phyloP scores from a whole-genome alignment of 176 grass and related monocot species.

The Carex cristatella region DNA sequence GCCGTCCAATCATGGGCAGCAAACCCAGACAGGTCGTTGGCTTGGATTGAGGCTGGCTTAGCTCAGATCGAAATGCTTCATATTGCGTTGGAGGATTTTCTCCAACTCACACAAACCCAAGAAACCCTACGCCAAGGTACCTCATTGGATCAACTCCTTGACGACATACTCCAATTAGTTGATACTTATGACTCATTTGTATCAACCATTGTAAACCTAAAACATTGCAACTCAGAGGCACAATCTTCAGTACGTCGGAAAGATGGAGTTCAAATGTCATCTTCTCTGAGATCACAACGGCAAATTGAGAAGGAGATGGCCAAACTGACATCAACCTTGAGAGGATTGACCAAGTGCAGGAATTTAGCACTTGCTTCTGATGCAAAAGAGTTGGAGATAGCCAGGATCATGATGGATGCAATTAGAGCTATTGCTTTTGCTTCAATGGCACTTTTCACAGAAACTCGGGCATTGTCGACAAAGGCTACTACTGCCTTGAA shows the following conservation, averaged over 20 bases:
- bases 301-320: conserved; percentile 27
- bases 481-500: not conserved
- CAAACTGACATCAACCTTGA: conserved; percentile 2
- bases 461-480: conserved; percentile 12
- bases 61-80: conserved; percentile 29
- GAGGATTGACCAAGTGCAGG: not conserved
- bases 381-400: not conserved
- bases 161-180: conserved; percentile 58
- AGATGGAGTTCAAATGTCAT: conserved; percentile 16
- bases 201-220: conserved; percentile 19
- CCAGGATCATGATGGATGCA: conserved; percentile 14
- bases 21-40: not conserved
- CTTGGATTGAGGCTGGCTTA: conserved; percentile 23
- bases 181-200: conserved; percentile 54
- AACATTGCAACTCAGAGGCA: conserved; percentile 32
- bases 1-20: conserved; percentile 17
- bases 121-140: conserved; percentile 13
- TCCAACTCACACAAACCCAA: conserved; percentile 30
- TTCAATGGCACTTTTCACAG: conserved; percentile 17
- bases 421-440: conserved; percentile 14
- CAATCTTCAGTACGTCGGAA: conserved; percentile 31
- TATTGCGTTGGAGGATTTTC: conserved; percentile 47
- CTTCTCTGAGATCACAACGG: conserved; percentile 29
- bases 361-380: not conserved
- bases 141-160: conserved; percentile 31